These are phyloP conservation scores for Pouteria campechiana DNA, from an alignment of 179 eudicot genomes.

Conservation along the genomic window DNA sequence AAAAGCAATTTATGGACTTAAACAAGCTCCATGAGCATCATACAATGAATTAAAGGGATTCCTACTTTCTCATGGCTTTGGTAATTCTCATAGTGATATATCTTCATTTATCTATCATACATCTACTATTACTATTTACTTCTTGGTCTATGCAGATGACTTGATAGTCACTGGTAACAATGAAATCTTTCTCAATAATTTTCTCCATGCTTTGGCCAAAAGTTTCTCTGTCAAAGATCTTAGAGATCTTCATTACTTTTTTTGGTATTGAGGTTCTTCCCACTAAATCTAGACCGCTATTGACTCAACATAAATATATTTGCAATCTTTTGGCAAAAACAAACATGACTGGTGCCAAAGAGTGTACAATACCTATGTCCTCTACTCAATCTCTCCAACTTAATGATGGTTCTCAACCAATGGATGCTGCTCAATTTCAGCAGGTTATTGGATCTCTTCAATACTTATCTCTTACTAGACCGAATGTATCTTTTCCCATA, in stretches of 20 bases:
- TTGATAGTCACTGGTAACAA: background rate
- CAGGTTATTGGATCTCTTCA: background rate
- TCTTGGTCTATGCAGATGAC: slow-evolving; percentile 1
- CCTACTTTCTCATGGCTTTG: background rate
- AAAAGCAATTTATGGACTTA: background rate
- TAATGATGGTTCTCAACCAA: background rate
- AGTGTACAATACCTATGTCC: background rate
- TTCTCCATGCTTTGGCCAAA: background rate
- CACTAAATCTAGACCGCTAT: background rate
- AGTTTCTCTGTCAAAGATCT: background rate
- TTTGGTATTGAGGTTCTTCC: background rate
- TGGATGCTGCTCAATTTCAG: background rate
- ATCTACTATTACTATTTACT: background rate
- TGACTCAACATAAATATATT: background rate
- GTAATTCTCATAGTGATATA: background rate
- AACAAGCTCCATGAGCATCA: background rate
- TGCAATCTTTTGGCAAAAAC: background rate
- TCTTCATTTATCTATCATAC: background rate
- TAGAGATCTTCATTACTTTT: no score
- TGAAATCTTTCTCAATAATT: background rate
- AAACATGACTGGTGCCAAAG: background rate
- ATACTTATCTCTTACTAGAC: background rate
- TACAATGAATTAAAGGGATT: background rate
- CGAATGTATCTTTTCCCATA: background rate
- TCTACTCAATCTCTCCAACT: background rate